Base-by-base conservation (phyloP, 2,329 filamentous ascomycete genomes). In the Pseudogymnoascus sp. region DNA sequence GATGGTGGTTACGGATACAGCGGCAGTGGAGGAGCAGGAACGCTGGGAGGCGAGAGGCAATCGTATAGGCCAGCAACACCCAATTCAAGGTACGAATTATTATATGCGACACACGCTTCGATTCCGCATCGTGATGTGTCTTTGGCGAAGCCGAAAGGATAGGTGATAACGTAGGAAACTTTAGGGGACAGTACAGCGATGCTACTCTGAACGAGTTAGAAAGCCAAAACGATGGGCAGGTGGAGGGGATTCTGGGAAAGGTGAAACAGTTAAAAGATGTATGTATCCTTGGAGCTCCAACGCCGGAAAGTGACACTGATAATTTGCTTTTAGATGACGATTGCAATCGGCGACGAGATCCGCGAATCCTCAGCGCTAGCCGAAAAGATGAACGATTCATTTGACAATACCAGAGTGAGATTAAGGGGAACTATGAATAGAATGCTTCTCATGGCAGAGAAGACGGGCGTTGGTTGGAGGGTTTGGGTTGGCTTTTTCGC, bases 261-360 rank as follows among this genome's bases (percentile, higher is more conserved):
- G 93, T 97, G 65, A 87, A 84, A 79, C 86, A 92, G 79, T 75
- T 97, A 70, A 97, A 97, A 77, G 86, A 92, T 77, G 92, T 96
- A 77, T 74, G 88, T 81, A 18, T 60, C 5, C 34, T 11, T 56
- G 16, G 16, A 36, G 49, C 49, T 56, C 25, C 28, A 34, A 34
- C 6, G 23, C 59, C 14, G 42, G 34, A 60, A 28, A 11, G 60
- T 21, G 16, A 16, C 60, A 11, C 60, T 56, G 3, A 56, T 16
- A 49, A 40, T 42, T 60, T 60, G 59, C 56, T 60, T 64, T 64
- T 68, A 95, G 90, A 88, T 99, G 79, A 96, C 93, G 0, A 79
- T 91, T 38, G 91, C 93, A 4, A 99, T 99, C 68, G 95, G 95
- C 67, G 91, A 96, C 72, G 95, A 97, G 77, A 97, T 97, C 72